phyloP scores from a whole-genome alignment of 352 stramenopile species.

The Phytophthora sp. region DNA sequence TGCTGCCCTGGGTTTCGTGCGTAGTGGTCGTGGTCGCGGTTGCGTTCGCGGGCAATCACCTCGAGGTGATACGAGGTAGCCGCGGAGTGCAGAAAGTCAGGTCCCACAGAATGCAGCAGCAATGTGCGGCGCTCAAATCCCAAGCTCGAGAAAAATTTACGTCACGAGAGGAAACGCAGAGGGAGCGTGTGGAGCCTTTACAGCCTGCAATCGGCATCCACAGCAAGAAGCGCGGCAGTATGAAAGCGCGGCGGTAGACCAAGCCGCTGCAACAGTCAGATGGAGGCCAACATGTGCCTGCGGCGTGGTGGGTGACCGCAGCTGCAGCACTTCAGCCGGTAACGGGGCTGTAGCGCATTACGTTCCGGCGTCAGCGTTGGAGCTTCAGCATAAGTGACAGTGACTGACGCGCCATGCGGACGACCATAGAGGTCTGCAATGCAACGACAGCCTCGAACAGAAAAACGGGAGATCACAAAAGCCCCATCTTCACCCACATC shows the following conservation, averaged over 20 bases:
- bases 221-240: not conserved
- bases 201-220: slow-evolving; percentile 1
- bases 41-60: not conserved
- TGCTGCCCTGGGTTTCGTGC: not conserved
- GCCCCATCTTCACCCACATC: slow-evolving; percentile 5
- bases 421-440: slow-evolving; percentile 24
- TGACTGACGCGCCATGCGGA: not conserved
- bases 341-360: not conserved
- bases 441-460: slow-evolving; percentile 22
- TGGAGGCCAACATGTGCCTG: not conserved
- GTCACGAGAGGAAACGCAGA: slow-evolving; percentile 12
- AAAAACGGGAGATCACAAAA: slow-evolving; percentile 4
- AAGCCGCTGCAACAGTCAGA: not conserved
- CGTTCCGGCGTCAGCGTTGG: slow-evolving; percentile 2
- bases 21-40: too few relatives aligned
- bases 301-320: not conserved
- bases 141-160: slow-evolving; percentile 18
- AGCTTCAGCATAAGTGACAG: not conserved
- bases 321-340: not conserved
- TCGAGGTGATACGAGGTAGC: not conserved
- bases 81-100: not conserved
- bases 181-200: slow-evolving; percentile 21
- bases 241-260: not conserved
- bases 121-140: slow-evolving; percentile 13
- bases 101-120: slow-evolving; percentile 2